phyloP scores from a whole-genome alignment of 331 rosid species.

The Quercus lobata region DNA sequence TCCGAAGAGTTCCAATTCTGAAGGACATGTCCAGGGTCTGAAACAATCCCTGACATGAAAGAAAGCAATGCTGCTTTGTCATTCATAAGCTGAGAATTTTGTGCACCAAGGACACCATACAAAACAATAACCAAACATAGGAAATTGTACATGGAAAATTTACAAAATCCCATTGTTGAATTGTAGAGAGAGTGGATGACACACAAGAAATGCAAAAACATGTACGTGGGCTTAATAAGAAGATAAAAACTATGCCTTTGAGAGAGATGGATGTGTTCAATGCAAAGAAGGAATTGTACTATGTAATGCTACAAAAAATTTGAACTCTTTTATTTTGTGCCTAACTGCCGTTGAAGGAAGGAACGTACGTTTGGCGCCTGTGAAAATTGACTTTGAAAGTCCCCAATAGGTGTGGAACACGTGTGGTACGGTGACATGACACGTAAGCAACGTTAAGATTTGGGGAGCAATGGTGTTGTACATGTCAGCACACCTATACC shows the following conservation, averaged over 20 bases:
- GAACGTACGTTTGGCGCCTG: neutral
- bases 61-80: slow-evolving; percentile 53
- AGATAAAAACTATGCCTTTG: too few species aligned
- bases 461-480: slow-evolving; percentile 28
- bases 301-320: slow-evolving; percentile 17
- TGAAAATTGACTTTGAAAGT: too few species aligned
- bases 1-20: slow-evolving; percentile 49
- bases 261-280: slow-evolving; percentile 2
- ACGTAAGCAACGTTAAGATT: slow-evolving; percentile 3
- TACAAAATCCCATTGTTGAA: slow-evolving; percentile 26
- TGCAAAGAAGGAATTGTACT: slow-evolving; percentile 23
- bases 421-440: neutral
- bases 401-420: slow-evolving; percentile 17
- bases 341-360: slow-evolving; percentile 55
- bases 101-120: neutral
- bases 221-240: too few species aligned
- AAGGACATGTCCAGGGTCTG: slow-evolving; percentile 54
- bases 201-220: too few species aligned
- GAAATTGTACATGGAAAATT: slow-evolving; percentile 25
- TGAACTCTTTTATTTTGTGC: slow-evolving; percentile 24
- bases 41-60: slow-evolving; percentile 66
- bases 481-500: slow-evolving; percentile 37
- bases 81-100: slow-evolving; percentile 20
- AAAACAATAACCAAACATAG: slow-evolving; percentile 20
- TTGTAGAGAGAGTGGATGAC: neutral